Base-by-base conservation (phyloP, 2,329 filamentous ascomycete species). In the Alternaria ventricosa region DNA sequence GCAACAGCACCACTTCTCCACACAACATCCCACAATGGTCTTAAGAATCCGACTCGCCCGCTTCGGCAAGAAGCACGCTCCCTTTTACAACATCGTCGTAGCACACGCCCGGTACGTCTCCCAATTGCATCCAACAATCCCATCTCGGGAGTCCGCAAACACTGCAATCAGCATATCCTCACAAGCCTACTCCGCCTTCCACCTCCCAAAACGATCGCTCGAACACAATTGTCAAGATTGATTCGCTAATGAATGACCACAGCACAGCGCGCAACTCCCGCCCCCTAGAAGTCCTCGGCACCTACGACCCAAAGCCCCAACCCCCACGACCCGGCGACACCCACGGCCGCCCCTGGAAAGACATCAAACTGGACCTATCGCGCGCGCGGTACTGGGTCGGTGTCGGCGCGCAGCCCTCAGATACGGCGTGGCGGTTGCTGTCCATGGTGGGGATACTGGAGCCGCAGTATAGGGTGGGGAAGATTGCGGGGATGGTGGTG, bases 1-100 rank as follows among this genome's bases (percentile, higher is more conserved):
- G 57, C 50, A 55, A 30, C 55, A 28, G 25, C 46, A 10, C 18
- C 13, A 22, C 2, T 12, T 11, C 45, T 0, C 13, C 30, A 36
- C 51, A 57, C 13, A 55, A 27, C 33, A 36, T 46, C 18, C 3
- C 36, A 30, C 45, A 43, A 97, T 99, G 96, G 95, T 98, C 66
- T 87, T 99, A 76, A 92, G 92, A 80, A 96, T 99, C 81, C 91
- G 96, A 63, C 89, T 99, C 73, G 92, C 96, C 73, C 94, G 96
- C 80, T 97, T 98, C 80, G 94, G 94, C 78, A 93, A 91, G 80
- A 89, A 88, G 69, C 94, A 97, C 79, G 80, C 88, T n/a, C 95
- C 96, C 3, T 91, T 97, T 74, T 99, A 97, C 87, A 99, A 99
- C 84, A 97, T 99, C 68, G 93, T 98, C 70, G 92, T 99, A 69